Evolutionary conservation across 192 early-diverging fungal species (phyloP), one percentile per base, ranked within the genome.

Genomic region (Phlyctochytrium bullatum): DNA sequence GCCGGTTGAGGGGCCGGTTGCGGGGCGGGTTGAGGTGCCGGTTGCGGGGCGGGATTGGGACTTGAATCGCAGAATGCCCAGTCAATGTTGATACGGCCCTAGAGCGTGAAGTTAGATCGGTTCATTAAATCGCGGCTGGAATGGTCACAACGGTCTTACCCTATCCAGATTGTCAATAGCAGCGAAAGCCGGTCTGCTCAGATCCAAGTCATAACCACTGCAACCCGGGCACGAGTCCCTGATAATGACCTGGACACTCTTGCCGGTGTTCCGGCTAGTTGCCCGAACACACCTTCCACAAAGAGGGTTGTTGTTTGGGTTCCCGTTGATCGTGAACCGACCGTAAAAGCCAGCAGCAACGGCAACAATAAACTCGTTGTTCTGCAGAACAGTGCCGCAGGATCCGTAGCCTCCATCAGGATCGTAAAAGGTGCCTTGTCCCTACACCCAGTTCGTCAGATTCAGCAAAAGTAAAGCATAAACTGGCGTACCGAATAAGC

Each of bases 181-280:
- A 14, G 16, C 6, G 27, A 57, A 57, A 6, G 54, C 54, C 12
- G 27, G 12, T 6, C 4, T 6, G 27, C 54, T 57, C 54, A 57
- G 54, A 57, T 57, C 54, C 20, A 57, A 25, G 12, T 25, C 54
- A 28, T 57, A 25, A 10, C 6, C 54, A 28, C 12, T 6, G 27
- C 54, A 57, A 57, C 20, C 54, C 27, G 54, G 20, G 54, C 54
- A 57, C 12, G 12, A 20, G 27, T 57, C 54, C 54, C 54, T 25
- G 6, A 57, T 6, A 14, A 25, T 57, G 14, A 57, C 54, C 27
- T 57, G 54, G 6, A 57, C 54, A 25, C 12, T 20, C 54, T 57
- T 57, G 12, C 54, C 54, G 6, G 16, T 28, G 54, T 57, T 57
- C 20, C 25, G 54, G 27, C 16, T 28, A 25, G 16, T 57, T 6